Percentiles rank a stretch among this genome's conserved stretches.
Evolutionary conservation across 768 basidiomycete species (phyloP).

Genomic region (Suillus lakei): DNA sequence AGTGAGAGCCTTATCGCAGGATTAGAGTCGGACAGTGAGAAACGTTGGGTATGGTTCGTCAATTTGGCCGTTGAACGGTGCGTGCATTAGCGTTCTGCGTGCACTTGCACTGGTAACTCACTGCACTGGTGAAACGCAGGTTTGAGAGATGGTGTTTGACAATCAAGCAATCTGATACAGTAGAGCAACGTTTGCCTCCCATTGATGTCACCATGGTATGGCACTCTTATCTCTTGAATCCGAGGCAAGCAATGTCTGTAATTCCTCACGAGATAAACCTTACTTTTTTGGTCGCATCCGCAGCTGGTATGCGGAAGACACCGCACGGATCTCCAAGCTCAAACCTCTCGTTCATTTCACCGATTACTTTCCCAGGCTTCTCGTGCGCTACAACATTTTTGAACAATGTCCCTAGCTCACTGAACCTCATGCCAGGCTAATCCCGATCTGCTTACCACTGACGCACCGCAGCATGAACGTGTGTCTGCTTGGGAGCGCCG

Average conservation of each 20-base stretch:
- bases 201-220: slow-evolving; percentile 47
- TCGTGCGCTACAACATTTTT: slow-evolving; percentile 15
- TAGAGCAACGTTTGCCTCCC: slow-evolving; percentile 32
- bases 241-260: slow-evolving; percentile 28
- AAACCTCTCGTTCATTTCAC: slow-evolving; percentile 4
- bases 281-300: neutral
- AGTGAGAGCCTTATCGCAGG: slow-evolving; percentile 18
- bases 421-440: neutral
- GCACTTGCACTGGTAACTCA: neutral
- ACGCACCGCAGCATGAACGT: slow-evolving; percentile 4
- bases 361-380: slow-evolving; percentile 13
- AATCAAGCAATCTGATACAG: slow-evolving; percentile 6
- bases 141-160: slow-evolving; percentile 40
- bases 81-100: slow-evolving; percentile 5
- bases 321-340: neutral
- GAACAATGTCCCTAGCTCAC: neutral
- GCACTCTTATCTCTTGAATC: slow-evolving; percentile 45
- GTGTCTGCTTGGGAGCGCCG: slow-evolving; percentile 12
- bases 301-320: slow-evolving; percentile 34
- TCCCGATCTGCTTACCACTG: slow-evolving; percentile 5
- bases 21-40: slow-evolving; percentile 31
- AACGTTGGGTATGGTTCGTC: slow-evolving; percentile 46
- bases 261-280: neutral
- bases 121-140: slow-evolving; percentile 20
- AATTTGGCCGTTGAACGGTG: slow-evolving; percentile 42